Percentiles rank a stretch among this genome's conserved stretches.
phyloP scores from a whole-genome alignment of 1,284 basidiomycete genomes.

The Peniophora sp. region DNA sequence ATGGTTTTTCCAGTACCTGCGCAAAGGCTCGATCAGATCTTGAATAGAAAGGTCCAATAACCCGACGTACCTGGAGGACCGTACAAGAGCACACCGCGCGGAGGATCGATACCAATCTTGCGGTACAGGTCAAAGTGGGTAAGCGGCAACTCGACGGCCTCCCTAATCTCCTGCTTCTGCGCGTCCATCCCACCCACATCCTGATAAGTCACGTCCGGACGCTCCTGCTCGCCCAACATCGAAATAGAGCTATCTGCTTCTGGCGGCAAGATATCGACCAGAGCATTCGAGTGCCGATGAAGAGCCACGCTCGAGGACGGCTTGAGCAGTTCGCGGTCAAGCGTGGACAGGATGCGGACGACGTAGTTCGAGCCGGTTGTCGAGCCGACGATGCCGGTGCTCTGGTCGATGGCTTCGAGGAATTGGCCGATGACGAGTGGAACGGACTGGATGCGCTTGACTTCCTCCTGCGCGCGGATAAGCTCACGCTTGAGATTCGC shows the following conservation, averaged over 20 bases:
- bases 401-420: slow-evolving; percentile 97
- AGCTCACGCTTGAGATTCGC: slow-evolving; percentile 97
- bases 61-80: slow-evolving; percentile 74
- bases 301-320: slow-evolving; percentile 96
- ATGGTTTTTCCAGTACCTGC: slow-evolving; percentile 98
- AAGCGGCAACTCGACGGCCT: slow-evolving; percentile 97
- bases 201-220: slow-evolving; percentile 83
- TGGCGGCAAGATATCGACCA: slow-evolving; percentile 97
- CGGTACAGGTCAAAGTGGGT: slow-evolving; percentile 97
- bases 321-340: slow-evolving; percentile 96
- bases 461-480: slow-evolving; percentile 97
- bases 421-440: slow-evolving; percentile 99
- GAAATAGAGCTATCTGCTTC: slow-evolving; percentile 97
- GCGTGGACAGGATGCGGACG: slow-evolving; percentile 93
- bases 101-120: slow-evolving; percentile 99
- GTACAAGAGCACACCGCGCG: slow-evolving; percentile 88
- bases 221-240: slow-evolving; percentile 91
- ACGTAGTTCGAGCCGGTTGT: slow-evolving; percentile 99
- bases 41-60: slow-evolving; percentile 1
- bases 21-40: neutral
- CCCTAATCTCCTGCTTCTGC: slow-evolving; percentile 99
- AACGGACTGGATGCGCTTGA: slow-evolving; percentile 98
- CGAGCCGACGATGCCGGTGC: slow-evolving; percentile 95
- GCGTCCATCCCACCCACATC: slow-evolving; percentile 97
- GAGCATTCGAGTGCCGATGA: slow-evolving; percentile 96